Percentiles rank a stretch among this genome's conserved stretches.
phyloP scores from a whole-genome alignment of 176 grass and related monocot species.

The Triticum turgidum region DNA sequence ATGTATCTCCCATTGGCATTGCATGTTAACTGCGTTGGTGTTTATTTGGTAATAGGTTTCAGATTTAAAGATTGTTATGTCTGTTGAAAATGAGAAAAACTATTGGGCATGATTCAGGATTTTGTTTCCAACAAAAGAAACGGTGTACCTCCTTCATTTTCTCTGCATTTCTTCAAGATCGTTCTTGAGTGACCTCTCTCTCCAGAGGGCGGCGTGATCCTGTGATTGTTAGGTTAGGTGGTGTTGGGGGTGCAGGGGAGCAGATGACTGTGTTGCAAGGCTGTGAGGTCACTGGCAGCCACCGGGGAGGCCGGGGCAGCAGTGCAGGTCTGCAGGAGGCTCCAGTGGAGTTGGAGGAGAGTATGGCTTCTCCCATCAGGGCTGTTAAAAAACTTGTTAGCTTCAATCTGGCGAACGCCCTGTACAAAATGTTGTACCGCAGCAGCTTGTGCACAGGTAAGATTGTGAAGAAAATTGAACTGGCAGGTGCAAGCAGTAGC shows the following conservation, averaged over 20 bases:
- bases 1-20: not conserved
- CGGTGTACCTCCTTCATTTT: not conserved
- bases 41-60: not conserved
- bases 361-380: too few species aligned
- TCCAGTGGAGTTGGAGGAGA: too few species aligned
- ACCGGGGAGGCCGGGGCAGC: too few species aligned
- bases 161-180: not conserved
- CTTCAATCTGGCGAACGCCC: not conserved
- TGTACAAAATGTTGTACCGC: not conserved
- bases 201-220: not conserved
- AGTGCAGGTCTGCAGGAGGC: too few species aligned
- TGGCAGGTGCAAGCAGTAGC: not conserved
- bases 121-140: too few species aligned
- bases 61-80: not conserved
- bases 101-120: not conserved
- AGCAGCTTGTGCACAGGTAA: not conserved
- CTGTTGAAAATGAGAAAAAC: not conserved
- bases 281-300: too few species aligned
- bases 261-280: not conserved
- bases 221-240: not conserved
- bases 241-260: not conserved
- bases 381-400: not conserved
- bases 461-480: not conserved
- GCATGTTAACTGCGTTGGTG: not conserved
- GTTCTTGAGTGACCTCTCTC: not conserved